Base-by-base conservation (phyloP, 495 filamentous ascomycete genomes). In the Lichenothelia convexa region DNA sequence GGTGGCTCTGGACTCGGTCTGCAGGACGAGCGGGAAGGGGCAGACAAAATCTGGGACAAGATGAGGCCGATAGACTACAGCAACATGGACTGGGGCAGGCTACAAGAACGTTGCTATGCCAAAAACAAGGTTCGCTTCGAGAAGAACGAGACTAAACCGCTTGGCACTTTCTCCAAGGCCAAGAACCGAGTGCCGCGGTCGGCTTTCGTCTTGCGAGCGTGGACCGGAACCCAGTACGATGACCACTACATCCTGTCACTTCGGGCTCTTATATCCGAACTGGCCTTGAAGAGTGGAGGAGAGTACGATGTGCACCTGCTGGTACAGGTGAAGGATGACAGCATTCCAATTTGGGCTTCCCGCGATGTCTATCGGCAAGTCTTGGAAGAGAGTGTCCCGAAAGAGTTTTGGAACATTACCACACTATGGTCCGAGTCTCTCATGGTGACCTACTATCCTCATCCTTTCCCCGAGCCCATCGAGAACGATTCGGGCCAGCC, bases 241-340 rank as follows among this genome's bases (percentile, higher is more conserved):
- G 42, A 49, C 13, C 47, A 58, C 32, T 48, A 54, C 33, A 61
- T 67, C 21, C 42, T 58, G 5, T 46, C 53, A 15, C 35, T 72
- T 13, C 64, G 69, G 17, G 66, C 68, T 19, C 64, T 73, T 53
- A 60, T 73, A 35, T 61, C 55, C 48, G 69, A 73, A 48, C 45
- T 69, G 9, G 45, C 57, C 22, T 51, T 73, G 22, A 66, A 62
- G 47, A 61, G 62, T 0, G 67, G 69, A 30, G 68, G 60, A 30
- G 67, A 73, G 46, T 72, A 71, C 35, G 67, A 72, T 40, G 65
- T 73, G 0, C 62, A 70, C 39, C 50, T 73, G 21, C 57, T 73
- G 4, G 61, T 73, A 11, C 67, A 73, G 36, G 67, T 72, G 54
- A 65, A 68, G 46, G 62, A 72, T 40, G 52, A 60, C 37, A 56